Evolutionary conservation across 2,329 filamentous ascomycete genomes (phyloP).

Genomic region (Paecilomyces niveus): DNA sequence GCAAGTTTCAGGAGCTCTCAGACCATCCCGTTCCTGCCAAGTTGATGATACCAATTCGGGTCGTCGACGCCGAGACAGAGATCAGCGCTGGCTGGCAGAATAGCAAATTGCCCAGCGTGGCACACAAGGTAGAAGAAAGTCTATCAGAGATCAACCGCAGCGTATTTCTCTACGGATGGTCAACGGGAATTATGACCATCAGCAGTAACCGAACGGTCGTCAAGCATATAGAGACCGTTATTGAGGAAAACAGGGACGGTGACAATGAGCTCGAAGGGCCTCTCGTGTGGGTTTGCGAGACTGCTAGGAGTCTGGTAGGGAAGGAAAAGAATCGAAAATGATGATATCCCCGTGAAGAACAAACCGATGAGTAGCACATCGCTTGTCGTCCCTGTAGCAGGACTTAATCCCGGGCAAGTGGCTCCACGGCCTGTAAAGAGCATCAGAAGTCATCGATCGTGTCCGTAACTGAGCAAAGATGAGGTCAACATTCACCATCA

Average conservation of each 20-base stretch:
- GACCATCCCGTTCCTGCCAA: conserved; percentile 46
- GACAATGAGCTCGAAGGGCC: conserved; percentile 50
- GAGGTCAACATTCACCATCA: background rate
- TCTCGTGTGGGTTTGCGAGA: conserved; percentile 58
- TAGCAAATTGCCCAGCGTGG: conserved; percentile 40
- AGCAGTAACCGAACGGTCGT: conserved; percentile 64
- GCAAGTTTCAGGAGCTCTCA: conserved; percentile 41
- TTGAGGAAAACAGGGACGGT: conserved; percentile 46
- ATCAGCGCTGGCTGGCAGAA: conserved; percentile 23
- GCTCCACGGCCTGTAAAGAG: background rate
- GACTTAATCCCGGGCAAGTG: background rate
- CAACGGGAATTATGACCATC: conserved; percentile 54
- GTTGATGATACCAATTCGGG: conserved; percentile 56
- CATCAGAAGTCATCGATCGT: background rate
- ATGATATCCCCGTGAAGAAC: conserved; percentile 6
- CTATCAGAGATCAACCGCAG: conserved; percentile 59
- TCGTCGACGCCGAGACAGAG: conserved; percentile 44
- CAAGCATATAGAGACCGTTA: conserved; percentile 55
- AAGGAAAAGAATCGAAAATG: conserved; percentile 50
- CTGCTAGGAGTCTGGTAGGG: conserved; percentile 59
- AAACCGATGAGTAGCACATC: background rate
- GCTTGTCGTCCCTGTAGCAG: background rate
- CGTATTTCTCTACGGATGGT: conserved; percentile 69
- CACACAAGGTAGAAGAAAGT: conserved; percentile 34
- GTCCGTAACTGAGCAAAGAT: background rate